Evolutionary conservation across 148 eudicot species (phyloP).

Genomic region (Dysphania ambrosioides): DNA sequence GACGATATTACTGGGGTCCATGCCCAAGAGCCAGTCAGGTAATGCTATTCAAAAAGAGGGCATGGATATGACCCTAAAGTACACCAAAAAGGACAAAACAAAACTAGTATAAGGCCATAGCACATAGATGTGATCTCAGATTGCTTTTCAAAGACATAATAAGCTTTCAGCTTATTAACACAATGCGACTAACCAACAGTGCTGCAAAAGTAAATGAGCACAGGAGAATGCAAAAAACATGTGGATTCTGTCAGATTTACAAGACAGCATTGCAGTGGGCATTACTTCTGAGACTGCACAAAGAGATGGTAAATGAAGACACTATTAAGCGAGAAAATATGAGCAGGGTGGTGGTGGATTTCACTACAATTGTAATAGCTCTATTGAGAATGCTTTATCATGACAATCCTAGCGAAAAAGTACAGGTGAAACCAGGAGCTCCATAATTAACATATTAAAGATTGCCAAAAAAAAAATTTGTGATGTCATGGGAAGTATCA

Average conservation of each 20-base stretch:
- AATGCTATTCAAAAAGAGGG: no score
- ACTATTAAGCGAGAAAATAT: no score
- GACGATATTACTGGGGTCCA: no score
- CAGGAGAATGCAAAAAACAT: no score
- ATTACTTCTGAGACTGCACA: background rate
- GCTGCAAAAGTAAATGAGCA: background rate
- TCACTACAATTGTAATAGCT: background rate
- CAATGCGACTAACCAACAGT: background rate
- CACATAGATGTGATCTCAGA: background rate
- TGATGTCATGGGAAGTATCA: background rate
- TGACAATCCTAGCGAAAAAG: background rate
- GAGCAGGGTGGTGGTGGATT: background rate
- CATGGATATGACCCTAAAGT: background rate
- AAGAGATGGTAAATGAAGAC: background rate
- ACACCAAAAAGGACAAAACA: background rate
- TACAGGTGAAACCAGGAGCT: background rate
- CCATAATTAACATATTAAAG: background rate
- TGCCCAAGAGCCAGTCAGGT: no score
- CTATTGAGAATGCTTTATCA: background rate
- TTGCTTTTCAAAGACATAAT: background rate
- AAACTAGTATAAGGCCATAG: background rate
- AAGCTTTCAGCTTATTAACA: background rate
- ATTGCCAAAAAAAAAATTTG: background rate
- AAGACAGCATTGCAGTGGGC: background rate
- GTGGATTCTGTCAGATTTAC: background rate